Conservation (phyloP, 2,329 filamentous ascomycete genomes). For the Parascedosporium putredinis region DNA sequence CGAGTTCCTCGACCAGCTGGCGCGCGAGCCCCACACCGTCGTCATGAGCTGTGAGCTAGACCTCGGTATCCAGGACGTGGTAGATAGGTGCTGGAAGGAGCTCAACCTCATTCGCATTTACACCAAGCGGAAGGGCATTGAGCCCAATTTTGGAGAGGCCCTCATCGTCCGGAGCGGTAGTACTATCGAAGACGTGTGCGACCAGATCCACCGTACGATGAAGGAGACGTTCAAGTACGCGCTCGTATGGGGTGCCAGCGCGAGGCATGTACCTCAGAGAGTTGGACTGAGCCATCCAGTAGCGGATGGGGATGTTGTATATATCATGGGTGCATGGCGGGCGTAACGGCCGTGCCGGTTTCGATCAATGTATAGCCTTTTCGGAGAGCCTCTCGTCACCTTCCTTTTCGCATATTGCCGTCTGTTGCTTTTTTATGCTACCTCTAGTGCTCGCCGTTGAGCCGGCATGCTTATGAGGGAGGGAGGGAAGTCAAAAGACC, state of each 20-base stretch:
- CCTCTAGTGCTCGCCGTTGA: too few species aligned
- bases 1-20: constrained; percentile 84
- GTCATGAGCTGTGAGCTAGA: constrained; percentile 98
- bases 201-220: constrained; percentile 81
- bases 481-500: too few species aligned
- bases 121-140: constrained; percentile 88
- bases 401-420: too few species aligned
- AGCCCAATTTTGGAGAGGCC: constrained; percentile 83
- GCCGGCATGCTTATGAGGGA: too few species aligned
- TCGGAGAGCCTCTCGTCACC: too few species aligned
- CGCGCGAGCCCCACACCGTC: constrained; percentile 83
- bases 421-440: too few species aligned
- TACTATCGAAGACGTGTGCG: constrained; percentile 93
- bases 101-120: constrained; percentile 83
- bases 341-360: constrained; percentile 28
- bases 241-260: constrained; percentile 93
- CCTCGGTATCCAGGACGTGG: constrained; percentile 83
- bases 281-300: constrained; percentile 80
- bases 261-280: constrained; percentile 85
- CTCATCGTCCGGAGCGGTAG: constrained; percentile 83
- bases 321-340: constrained; percentile 55
- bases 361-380: background rate
- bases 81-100: constrained; percentile 93
- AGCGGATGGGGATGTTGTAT: constrained; percentile 57
- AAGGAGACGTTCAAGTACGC: constrained; percentile 99